A percentile compares a stretch with the other conserved stretches of the same genome.
These are phyloP conservation scores for Fraxinus sp. DNA, from an alignment of 305 asterid genomes.

Conservation along the genomic window DNA sequence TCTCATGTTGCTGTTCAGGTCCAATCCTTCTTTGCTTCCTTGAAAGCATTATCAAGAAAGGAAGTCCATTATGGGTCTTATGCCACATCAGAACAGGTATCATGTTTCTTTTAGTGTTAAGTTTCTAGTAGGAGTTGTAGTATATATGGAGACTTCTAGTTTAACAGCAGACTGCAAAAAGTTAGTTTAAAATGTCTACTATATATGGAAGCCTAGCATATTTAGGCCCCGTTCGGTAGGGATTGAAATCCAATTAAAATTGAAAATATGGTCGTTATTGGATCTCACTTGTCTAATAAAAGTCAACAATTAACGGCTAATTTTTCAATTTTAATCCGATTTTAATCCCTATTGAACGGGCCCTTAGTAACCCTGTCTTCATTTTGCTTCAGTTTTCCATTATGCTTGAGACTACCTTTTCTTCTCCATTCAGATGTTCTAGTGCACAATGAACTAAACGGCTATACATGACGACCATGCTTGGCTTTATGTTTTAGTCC, in stretches of 20 bases:
- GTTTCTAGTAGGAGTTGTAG: not conserved
- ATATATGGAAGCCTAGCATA: not conserved
- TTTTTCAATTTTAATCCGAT: too few species aligned
- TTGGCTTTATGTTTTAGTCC: not conserved
- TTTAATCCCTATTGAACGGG: too few species aligned
- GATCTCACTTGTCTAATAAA: too few species aligned
- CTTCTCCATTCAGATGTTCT: not conserved
- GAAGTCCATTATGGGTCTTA: constrained; percentile 83
- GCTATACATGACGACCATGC: not conserved
- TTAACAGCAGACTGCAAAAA: not conserved
- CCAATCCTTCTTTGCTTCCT: constrained; percentile 60
- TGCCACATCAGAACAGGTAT: constrained; percentile 93
- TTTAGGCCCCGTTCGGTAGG: not conserved
- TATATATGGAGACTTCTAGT: not conserved
- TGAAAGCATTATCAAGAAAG: constrained; percentile 81
- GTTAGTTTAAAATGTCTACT: not conserved
- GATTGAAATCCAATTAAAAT: too few species aligned
- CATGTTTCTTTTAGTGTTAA: constrained; percentile 4
- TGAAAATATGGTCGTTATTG: too few species aligned
- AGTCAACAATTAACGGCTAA: too few species aligned
- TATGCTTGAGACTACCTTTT: not conserved
- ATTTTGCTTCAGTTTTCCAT: not conserved
- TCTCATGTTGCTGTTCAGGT: constrained; percentile 45
- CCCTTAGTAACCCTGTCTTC: not conserved
- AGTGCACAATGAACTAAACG: not conserved